Evolutionary conservation across 148 eudicot species (phyloP).

Genomic region (Limonium bicolor): DNA sequence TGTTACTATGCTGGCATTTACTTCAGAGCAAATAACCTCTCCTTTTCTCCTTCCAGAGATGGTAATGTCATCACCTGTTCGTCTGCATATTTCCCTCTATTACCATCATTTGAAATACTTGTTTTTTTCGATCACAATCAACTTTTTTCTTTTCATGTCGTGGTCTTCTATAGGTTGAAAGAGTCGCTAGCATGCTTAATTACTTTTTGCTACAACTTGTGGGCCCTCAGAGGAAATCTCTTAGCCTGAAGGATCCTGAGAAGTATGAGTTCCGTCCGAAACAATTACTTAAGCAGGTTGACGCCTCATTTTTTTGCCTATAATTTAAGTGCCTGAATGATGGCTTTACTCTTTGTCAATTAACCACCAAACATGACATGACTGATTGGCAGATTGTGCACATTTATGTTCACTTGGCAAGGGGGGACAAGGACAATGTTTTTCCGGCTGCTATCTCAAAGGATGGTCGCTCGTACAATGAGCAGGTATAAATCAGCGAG

Average conservation of each 20-base stretch:
- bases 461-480: conserved; percentile 95
- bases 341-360: neutral
- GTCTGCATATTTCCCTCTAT: neutral
- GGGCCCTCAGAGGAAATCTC: conserved; percentile 93
- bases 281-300: conserved; percentile 80
- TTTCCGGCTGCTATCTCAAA: conserved; percentile 79
- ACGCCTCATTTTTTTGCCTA: neutral
- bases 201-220: conserved; percentile 89
- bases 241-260: conserved; percentile 88
- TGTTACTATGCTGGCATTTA: conserved; percentile 83
- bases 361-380: neutral
- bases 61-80: conserved; percentile 24
- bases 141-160: neutral
- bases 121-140: neutral
- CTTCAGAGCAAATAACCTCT: conserved; percentile 84
- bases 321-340: neutral
- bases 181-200: conserved; percentile 96
- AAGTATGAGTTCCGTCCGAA: conserved; percentile 95
- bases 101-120: neutral
- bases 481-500: too few species aligned
- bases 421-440: conserved; percentile 67
- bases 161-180: conserved; percentile 77
- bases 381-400: conserved; percentile 51
- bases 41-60: conserved; percentile 92
- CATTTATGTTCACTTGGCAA: conserved; percentile 83